A percentile compares a stretch with the other conserved stretches of the same genome.
Conservation (phyloP, 2,329 filamentous ascomycete genomes). For the Neoarthrinium moseri region DNA sequence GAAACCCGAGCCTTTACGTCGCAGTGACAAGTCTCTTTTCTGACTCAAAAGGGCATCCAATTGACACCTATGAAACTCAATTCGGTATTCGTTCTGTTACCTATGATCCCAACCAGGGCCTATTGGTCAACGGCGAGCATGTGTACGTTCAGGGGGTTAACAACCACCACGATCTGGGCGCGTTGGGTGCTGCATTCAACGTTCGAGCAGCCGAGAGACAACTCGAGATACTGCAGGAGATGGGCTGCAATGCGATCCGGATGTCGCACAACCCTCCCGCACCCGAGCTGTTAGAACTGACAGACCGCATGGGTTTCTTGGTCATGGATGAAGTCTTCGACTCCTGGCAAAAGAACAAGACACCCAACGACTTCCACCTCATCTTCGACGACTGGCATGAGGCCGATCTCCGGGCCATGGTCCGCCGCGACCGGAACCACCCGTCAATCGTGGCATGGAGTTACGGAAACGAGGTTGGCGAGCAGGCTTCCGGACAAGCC, state of each 20-base stretch:
- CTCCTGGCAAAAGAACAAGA: conserved; percentile 44
- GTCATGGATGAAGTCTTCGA: conserved; percentile 56
- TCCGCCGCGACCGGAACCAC: conserved; percentile 57
- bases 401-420: conserved; percentile 47
- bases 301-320: conserved; percentile 48
- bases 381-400: conserved; percentile 55
- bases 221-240: conserved; percentile 44
- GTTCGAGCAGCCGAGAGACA: conserved; percentile 45
- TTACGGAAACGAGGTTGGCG: conserved; percentile 52
- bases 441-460: conserved; percentile 52
- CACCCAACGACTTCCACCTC: conserved; percentile 46
- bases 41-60: conserved; percentile 15
- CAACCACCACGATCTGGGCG: conserved; percentile 51
- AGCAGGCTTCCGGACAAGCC: conserved; percentile 38
- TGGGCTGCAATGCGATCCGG: conserved; percentile 49
- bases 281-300: conserved; percentile 46
- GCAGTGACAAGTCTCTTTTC: conserved; percentile 39
- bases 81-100: conserved; percentile 48
- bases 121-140: conserved; percentile 44
- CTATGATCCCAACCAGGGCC: conserved; percentile 37
- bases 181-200: conserved; percentile 51
- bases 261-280: conserved; percentile 55
- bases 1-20: conserved; percentile 46
- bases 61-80: conserved; percentile 46
- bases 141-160: conserved; percentile 45